These are phyloP conservation scores for Penicillium desertorum DNA, from an alignment of 495 filamentous ascomycete species.

Conservation along the genomic window DNA sequence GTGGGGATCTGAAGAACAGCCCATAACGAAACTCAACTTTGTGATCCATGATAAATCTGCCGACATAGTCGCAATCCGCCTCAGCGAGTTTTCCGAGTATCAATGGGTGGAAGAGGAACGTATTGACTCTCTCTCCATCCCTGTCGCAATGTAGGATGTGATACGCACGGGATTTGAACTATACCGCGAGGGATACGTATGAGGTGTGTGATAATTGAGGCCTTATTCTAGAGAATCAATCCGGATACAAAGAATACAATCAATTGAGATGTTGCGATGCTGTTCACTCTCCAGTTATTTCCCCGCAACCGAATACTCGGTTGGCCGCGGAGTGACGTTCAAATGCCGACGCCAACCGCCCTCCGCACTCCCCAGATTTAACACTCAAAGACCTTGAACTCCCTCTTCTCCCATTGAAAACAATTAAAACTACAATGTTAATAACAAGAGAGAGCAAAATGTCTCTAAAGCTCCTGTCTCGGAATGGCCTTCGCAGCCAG, in stretches of 20 bases:
- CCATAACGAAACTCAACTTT: background rate
- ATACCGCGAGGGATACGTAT: background rate
- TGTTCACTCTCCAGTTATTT: background rate
- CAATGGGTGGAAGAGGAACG: background rate
- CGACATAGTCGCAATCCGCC: background rate
- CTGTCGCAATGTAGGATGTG: background rate
- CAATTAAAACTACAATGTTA: background rate
- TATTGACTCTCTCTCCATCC: background rate
- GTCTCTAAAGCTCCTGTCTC: constrained; percentile 25
- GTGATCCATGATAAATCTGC: background rate
- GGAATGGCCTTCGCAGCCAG: constrained; percentile 2
- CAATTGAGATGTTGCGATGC: background rate
- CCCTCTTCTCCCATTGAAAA: background rate
- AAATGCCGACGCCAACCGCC: constrained; percentile 38
- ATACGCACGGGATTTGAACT: background rate
- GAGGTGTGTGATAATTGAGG: background rate
- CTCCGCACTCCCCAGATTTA: constrained; percentile 36
- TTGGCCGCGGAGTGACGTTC: constrained; percentile 29
- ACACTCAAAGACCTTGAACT: constrained; percentile 2
- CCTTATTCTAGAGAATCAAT: background rate
- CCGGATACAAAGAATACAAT: background rate
- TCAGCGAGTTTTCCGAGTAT: background rate
- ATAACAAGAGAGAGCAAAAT: constrained; percentile 22
- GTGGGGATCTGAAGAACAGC: background rate
- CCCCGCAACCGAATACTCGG: constrained; percentile 17